Base-by-base conservation (phyloP, 192 early-diverging fungal species). In the Globomyces pollinis-pini region DNA sequence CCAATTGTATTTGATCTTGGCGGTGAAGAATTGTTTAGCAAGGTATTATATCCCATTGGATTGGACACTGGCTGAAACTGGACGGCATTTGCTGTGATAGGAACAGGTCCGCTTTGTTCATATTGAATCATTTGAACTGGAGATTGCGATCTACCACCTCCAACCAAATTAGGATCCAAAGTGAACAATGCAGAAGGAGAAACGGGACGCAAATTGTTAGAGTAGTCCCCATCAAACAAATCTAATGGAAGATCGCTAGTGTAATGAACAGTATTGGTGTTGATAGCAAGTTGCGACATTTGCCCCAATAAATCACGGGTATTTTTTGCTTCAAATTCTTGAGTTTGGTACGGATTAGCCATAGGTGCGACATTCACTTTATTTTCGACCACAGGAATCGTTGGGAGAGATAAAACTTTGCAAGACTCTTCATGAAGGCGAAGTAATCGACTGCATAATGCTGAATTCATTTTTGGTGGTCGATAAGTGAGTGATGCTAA, bases 401-500 rank as follows among this genome's bases (percentile, higher is more conserved):
- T 18, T 3, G 41, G 41, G 3, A 42, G 11, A 4, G 11, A 16
- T 42, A 42, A 16, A 3, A 42, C 18, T 42, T 49, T 49, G 5
- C 9, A 49, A 6, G 28, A 49, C 9, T 49, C 45, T 26, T 26
- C 21, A 26, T 49, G 28, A 12, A 49, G 28, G 2, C 13, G 0
- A 9, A 55, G n/a, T 6, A 55, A 20, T 21, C 23, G 15, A 20
- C 31, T 16, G 15, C 31, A 6, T 4, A 55, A 35, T 41, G 6
- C 8, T 2, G 26, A 28, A 8, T 18, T 91, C 0, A 86, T 82
- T 13, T 85, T 78, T 9, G 93, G 86, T 32, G 89, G 90, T 65
- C 94, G 93, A 63, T 94, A 89, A 63, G 94, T 93, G 24, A 99
- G 85, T 18, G 91, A 88, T 9, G 93, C 85, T 34, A 99, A 78